These are phyloP conservation scores for Fusarium agapanthi DNA, from an alignment of 2,329 filamentous ascomycete genomes.

Conservation along the genomic window DNA sequence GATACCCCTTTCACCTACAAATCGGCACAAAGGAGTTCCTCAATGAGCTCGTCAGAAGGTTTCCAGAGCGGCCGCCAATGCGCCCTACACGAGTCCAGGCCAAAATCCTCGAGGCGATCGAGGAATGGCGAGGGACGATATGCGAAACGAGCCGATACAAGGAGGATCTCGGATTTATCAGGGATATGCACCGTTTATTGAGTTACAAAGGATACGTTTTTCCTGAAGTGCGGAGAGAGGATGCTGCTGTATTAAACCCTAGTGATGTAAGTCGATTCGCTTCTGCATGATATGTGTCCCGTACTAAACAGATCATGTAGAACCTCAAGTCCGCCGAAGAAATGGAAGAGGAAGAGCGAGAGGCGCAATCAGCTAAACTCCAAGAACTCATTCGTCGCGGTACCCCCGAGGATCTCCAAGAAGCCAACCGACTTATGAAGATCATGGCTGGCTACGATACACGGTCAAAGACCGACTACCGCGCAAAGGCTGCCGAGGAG, in stretches of 20 bases:
- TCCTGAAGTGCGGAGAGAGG: conserved; percentile 88
- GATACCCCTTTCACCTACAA: conserved; percentile 97
- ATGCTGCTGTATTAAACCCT: conserved; percentile 95
- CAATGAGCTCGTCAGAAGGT: conserved; percentile 95
- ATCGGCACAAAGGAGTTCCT: conserved; percentile 99
- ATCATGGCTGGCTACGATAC: conserved; percentile 98
- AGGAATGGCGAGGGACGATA: conserved; percentile 98
- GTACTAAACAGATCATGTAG: conserved; percentile 54
- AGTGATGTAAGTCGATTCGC: conserved; percentile 78
- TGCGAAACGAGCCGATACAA: conserved; percentile 98
- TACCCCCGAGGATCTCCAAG: conserved; percentile 90
- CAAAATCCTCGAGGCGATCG: conserved; percentile 93
- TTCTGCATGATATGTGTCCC: conserved; percentile 51
- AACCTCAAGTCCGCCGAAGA: conserved; percentile 96
- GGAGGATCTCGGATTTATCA: conserved; percentile 93
- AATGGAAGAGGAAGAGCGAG: conserved; percentile 96
- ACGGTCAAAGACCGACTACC: conserved; percentile 94
- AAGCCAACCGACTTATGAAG: conserved; percentile 98
- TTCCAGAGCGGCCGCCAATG: conserved; percentile 90
- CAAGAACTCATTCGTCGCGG: conserved; percentile 95
- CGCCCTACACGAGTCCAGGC: conserved; percentile 87
- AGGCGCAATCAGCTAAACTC: conserved; percentile 96
- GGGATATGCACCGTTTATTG: conserved; percentile 95
- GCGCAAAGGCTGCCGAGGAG: conserved; percentile 96
- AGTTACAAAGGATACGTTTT: conserved; percentile 98